Evolutionary conservation across 1,139 yeast species (phyloP).

Genomic region (Geotrichum aggregatum): DNA sequence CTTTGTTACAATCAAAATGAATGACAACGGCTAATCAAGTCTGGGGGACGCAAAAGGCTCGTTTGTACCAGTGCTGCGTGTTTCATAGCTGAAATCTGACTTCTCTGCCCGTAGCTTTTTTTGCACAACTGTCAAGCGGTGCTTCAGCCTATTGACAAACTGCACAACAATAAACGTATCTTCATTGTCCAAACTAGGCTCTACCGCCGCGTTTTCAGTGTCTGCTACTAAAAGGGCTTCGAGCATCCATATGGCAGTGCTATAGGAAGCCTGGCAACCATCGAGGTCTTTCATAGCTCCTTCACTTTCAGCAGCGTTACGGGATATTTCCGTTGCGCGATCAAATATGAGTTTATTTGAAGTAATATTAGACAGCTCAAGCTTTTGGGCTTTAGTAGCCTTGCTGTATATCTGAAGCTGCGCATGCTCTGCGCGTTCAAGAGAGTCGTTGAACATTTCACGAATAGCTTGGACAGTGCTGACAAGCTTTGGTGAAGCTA

Average conservation of each 20-base stretch:
- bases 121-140: slow-evolving; percentile 33
- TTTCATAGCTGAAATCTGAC: neutral
- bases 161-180: slow-evolving; percentile 71
- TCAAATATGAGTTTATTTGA: slow-evolving; percentile 88
- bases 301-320: slow-evolving; percentile 87
- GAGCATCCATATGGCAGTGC: slow-evolving; percentile 92
- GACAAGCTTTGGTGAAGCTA: slow-evolving; percentile 53
- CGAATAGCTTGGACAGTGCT: slow-evolving; percentile 90
- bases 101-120: slow-evolving; percentile 24
- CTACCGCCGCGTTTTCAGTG: neutral
- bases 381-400: neutral
- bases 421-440: slow-evolving; percentile 82
- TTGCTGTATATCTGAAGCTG: slow-evolving; percentile 39
- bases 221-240: slow-evolving; percentile 63
- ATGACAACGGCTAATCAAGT: too few relatives aligned
- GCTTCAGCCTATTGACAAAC: slow-evolving; percentile 40
- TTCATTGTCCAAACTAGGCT: slow-evolving; percentile 28
- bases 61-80: too few relatives aligned
- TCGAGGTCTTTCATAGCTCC: slow-evolving; percentile 60
- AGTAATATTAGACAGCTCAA: slow-evolving; percentile 38
- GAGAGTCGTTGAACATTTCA: slow-evolving; percentile 78
- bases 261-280: slow-evolving; percentile 83
- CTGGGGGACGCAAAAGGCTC: too few relatives aligned
- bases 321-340: slow-evolving; percentile 86
- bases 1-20: too few relatives aligned